Evolutionary conservation across 129 eudicot genomes (phyloP).

Genomic region (Logfia minima): DNA sequence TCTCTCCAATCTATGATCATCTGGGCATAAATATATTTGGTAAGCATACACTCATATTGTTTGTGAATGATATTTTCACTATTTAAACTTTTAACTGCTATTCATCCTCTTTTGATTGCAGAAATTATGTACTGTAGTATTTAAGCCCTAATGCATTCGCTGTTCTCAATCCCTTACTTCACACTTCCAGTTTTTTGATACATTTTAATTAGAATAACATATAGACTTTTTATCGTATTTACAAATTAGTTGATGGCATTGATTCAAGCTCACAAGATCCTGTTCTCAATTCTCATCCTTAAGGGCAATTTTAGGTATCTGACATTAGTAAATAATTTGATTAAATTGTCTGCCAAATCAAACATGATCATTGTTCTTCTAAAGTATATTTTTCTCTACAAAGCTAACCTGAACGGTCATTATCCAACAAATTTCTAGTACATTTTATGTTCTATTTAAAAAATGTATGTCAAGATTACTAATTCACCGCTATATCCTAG

Average conservation of each 20-base stretch:
- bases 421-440: background rate
- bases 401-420: background rate
- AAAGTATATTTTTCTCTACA: background rate
- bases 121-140: background rate
- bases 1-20: conserved; percentile 87
- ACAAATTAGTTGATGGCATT: background rate
- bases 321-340: background rate
- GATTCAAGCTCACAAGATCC: background rate
- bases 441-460: background rate
- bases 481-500: background rate
- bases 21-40: conserved; percentile 79
- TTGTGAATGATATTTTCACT: background rate
- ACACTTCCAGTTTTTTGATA: background rate
- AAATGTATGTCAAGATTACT: background rate
- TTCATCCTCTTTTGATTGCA: background rate
- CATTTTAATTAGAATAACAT: background rate
- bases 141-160: background rate
- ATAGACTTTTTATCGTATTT: background rate
- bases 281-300: background rate
- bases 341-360: background rate
- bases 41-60: conserved; percentile 25
- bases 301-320: background rate
- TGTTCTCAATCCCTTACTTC: background rate
- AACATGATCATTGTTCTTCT: background rate
- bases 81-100: background rate